phyloP scores from a whole-genome alignment of 2,329 filamentous ascomycete species.

The Teratosphaeria pseudoeucalypti region DNA sequence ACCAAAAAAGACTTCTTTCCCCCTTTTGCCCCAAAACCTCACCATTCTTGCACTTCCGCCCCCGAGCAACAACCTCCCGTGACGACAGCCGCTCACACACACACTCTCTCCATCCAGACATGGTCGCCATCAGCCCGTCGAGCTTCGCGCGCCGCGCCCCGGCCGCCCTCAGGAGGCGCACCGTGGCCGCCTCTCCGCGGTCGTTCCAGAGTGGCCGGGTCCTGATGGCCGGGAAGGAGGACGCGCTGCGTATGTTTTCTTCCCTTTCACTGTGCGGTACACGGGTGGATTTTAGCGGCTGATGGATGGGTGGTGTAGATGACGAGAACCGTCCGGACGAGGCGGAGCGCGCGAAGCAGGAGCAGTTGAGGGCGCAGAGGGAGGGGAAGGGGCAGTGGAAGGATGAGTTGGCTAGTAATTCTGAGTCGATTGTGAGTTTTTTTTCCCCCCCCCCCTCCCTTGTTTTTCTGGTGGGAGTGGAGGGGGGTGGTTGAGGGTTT shows the following conservation, averaged over 20 bases:
- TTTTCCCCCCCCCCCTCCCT: too few relatives aligned
- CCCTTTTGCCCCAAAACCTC: background rate
- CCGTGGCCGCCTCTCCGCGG: slow-evolving; percentile 9
- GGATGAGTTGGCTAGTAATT: slow-evolving; percentile 64
- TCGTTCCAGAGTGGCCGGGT: slow-evolving; percentile 30
- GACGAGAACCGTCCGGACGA: slow-evolving; percentile 33
- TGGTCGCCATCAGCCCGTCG: slow-evolving; percentile 8
- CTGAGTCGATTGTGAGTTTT: slow-evolving; percentile 59
- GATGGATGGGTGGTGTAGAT: slow-evolving; percentile 19
- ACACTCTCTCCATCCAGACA: background rate
- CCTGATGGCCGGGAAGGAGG: slow-evolving; percentile 34
- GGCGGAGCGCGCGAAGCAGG: slow-evolving; percentile 51
- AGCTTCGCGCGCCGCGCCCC: slow-evolving; percentile 19
- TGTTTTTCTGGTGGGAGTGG: background rate
- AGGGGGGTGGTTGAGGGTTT: too few relatives aligned
- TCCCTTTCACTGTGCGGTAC: too few relatives aligned
- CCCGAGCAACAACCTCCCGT: background rate
- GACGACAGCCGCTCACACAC: background rate
- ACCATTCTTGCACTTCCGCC: background rate
- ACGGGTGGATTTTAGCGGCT: too few relatives aligned
- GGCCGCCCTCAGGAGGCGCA: slow-evolving; percentile 17
- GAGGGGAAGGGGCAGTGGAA: slow-evolving; percentile 65
- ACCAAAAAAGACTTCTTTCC: background rate
- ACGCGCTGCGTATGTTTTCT: slow-evolving; percentile 30
- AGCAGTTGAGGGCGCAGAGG: slow-evolving; percentile 40